These are phyloP conservation scores for Eruca vesicaria DNA, from an alignment of 441 rosid species.

Conservation along the genomic window DNA sequence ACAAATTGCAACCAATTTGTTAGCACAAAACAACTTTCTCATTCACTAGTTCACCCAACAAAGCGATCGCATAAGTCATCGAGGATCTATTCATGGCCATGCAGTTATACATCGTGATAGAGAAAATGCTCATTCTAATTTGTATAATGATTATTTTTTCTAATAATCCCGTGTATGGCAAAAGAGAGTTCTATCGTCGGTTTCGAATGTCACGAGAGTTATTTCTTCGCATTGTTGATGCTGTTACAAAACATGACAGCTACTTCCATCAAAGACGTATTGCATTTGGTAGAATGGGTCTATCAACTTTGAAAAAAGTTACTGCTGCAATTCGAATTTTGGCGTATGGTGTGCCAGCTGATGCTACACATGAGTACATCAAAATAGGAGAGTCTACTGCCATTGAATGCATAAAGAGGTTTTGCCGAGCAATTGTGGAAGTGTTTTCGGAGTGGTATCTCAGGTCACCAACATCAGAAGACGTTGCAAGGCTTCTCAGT, in stretches of 20 bases:
- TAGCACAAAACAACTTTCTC: too few relatives aligned
- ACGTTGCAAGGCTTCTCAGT: not conserved
- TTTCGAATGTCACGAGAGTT: not conserved
- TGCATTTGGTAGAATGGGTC: not conserved
- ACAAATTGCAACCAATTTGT: too few relatives aligned
- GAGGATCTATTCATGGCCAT: not conserved
- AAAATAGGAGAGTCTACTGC: not conserved
- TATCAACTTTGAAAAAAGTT: not conserved
- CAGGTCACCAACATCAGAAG: not conserved
- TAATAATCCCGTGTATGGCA: not conserved
- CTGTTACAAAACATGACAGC: not conserved
- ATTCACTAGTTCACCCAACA: not conserved
- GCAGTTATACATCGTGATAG: not conserved
- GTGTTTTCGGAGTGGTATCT: not conserved
- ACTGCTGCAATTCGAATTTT: not conserved
- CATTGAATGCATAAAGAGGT: not conserved
- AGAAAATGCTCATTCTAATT: not conserved
- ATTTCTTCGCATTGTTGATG: not conserved
- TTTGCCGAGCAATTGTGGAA: not conserved
- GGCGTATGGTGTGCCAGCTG: not conserved
- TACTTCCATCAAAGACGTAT: not conserved
- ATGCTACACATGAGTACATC: not conserved
- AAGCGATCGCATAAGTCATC: not conserved
- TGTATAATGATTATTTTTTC: not conserved
- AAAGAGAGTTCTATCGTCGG: not conserved